A percentile compares a stretch with the other conserved stretches of the same genome.
phyloP scores from a whole-genome alignment of 352 stramenopile species.

The Globisporangium spiculum region DNA sequence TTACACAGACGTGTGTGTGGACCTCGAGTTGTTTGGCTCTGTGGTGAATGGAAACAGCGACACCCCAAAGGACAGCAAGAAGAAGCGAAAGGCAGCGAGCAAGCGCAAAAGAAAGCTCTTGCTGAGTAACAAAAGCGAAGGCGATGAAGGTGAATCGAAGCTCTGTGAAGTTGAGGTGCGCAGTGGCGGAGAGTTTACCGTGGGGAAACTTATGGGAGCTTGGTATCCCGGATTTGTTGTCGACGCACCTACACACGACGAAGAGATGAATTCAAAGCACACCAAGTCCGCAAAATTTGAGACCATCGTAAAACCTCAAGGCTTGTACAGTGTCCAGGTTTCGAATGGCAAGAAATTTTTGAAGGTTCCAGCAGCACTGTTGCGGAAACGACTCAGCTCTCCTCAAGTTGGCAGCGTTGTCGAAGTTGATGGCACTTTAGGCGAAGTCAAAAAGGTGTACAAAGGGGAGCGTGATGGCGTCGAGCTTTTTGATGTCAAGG shows the following conservation, averaged over 20 bases:
- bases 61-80: constrained; percentile 27
- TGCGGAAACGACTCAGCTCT: constrained; percentile 33
- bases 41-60: constrained; percentile 15
- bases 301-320: constrained; percentile 15
- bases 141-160: constrained; percentile 14
- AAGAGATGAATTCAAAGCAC: background rate
- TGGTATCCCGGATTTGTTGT: constrained; percentile 61
- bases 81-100: constrained; percentile 57
- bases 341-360: constrained; percentile 34
- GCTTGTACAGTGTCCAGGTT: constrained; percentile 42
- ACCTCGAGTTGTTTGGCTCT: constrained; percentile 51
- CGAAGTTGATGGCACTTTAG: constrained; percentile 58
- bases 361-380: constrained; percentile 38
- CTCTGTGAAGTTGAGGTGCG: constrained; percentile 50
- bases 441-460: constrained; percentile 56
- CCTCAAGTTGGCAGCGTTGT: constrained; percentile 74
- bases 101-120: constrained; percentile 55
- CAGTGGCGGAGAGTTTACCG: constrained; percentile 31
- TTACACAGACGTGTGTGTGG: constrained; percentile 39
- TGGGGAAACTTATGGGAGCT: constrained; percentile 42
- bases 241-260: background rate
- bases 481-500: constrained; percentile 46
- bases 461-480: constrained; percentile 14
- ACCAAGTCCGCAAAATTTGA: constrained; percentile 16
- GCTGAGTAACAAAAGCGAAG: constrained; percentile 22